Percentiles rank a stretch among this genome's conserved stretches.
Evolutionary conservation across 202 grass and related monocot species (phyloP).

Genomic region (Schoenoplectus tabernaemontani): DNA sequence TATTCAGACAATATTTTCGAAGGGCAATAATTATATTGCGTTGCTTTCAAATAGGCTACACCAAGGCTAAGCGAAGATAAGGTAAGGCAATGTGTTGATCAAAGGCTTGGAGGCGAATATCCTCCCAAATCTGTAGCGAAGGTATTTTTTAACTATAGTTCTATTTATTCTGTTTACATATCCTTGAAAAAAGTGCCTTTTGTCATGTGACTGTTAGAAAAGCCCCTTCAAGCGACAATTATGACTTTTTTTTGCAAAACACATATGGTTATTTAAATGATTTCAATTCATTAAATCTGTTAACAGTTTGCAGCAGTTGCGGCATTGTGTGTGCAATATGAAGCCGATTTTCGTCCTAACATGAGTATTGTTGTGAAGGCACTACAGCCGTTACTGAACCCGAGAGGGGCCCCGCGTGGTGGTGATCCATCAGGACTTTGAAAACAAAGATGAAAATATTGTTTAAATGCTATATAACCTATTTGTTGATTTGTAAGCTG

Average conservation of each 20-base stretch:
- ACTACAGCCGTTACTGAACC: constrained; percentile 48
- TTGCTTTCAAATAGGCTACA: constrained; percentile 48
- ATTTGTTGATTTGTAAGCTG: constrained; percentile 29
- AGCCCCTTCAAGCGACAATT: background rate
- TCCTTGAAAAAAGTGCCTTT: background rate
- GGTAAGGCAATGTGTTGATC: constrained; percentile 91
- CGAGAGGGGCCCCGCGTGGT: constrained; percentile 16
- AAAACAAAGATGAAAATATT: constrained; percentile 6
- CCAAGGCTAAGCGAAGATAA: constrained; percentile 98
- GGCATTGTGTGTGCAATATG: constrained; percentile 80
- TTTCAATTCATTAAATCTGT: background rate
- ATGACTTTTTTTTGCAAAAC: background rate
- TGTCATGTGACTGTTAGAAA: background rate
- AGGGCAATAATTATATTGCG: background rate
- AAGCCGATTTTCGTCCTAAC: constrained; percentile 74
- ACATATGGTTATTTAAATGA: background rate
- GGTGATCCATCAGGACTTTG: constrained; percentile 15
- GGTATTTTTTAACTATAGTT: constrained; percentile 41
- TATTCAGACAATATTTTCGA: too few species aligned
- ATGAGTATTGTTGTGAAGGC: constrained; percentile 92
- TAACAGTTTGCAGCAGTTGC: constrained; percentile 73
- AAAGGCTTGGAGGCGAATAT: constrained; percentile 80
- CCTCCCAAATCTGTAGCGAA: constrained; percentile 96
- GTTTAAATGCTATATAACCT: constrained; percentile 24
- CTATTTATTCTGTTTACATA: background rate